These are phyloP conservation scores for Rhodosporidiobolus odoratus DNA, from an alignment of 768 basidiomycete species.

Conservation along the genomic window DNA sequence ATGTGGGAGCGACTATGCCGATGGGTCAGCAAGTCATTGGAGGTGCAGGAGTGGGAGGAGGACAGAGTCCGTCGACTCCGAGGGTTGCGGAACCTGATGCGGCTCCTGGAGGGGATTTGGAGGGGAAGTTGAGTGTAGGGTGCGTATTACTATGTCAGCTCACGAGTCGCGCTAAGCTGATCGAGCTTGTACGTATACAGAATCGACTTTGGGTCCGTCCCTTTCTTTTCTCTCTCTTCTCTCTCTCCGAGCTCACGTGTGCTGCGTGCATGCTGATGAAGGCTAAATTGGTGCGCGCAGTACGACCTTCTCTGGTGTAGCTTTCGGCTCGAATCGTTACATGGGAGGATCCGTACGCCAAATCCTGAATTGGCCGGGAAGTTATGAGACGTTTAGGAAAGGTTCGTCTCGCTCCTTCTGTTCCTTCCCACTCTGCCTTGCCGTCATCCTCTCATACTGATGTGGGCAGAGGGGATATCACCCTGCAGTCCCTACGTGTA, in stretches of 20 bases:
- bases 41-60: too few relatives aligned
- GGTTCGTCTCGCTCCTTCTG: not conserved
- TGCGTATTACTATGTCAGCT: not conserved
- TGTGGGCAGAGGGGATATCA: not conserved
- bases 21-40: not conserved
- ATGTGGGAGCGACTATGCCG: conserved; percentile 1
- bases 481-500: conserved; percentile 64
- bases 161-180: not conserved
- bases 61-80: too few relatives aligned
- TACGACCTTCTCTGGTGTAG: conserved; percentile 42
- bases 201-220: conserved; percentile 35
- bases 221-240: not conserved
- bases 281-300: too few relatives aligned
- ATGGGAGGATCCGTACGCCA: conserved; percentile 73
- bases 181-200: not conserved
- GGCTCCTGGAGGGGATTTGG: conserved; percentile 1
- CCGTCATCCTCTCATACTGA: not conserved
- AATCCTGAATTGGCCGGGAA: conserved; percentile 79
- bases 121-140: conserved; percentile 32
- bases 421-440: not conserved
- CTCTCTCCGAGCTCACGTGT: too few relatives aligned
- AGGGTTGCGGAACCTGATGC: conserved; percentile 3
- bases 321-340: conserved; percentile 79
- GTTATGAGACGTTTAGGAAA: conserved; percentile 78
- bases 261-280: too few relatives aligned